Evolutionary conservation across 768 basidiomycete genomes (phyloP), one percentile per base, ranked within the genome.

Genomic region (Trametes cinnabarina): DNA sequence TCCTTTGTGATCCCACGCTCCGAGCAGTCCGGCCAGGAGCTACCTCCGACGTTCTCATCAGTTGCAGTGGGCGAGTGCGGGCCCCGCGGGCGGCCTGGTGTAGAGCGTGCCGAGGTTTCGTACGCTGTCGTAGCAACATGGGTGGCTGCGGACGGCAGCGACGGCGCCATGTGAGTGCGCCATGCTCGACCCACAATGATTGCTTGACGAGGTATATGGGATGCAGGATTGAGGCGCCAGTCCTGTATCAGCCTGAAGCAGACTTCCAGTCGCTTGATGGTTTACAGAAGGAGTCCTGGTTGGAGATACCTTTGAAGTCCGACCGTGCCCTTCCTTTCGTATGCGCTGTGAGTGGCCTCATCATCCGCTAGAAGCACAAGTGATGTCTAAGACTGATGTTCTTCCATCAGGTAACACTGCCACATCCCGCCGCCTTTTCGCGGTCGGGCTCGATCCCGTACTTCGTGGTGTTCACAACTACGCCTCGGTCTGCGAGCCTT

Each of bases 381-480:
- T 44, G 40, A 35, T 42, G 26, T 30, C 44, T 39, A 28, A 42
- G 32, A 53, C 32, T 28, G 34, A 15, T 15, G 22, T 2, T 30
- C 2, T 28, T 17, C 50, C 47, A 34, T 47, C 43, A 88, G 88
- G 76, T 88, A 20, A 87, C 87, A 51, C 71, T 90, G 28, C 88
- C 88, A 20, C 79, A 78, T 23, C 77, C 81, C 15, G 75, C 82
- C 12, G 79, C 79, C 4, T 88, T 88, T 72, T 76, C 82, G 63
- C 86, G 88, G 26, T 69, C 78, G 23, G 78, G 77, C 17, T 79
- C 79, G n/a, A 80, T 90, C 59, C 82, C 87, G 12, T 89, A 84
- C 65, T 90, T 84, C 64, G 85, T 88, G 50, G 84, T 89, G 26
- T 89, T 89, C 71, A 81, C 82, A 10, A 88, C 88, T 28, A 81